Percentiles rank a stretch among this genome's conserved stretches.
phyloP scores from a whole-genome alignment of 164 flowering plant species.

The Akebia trifoliata region DNA sequence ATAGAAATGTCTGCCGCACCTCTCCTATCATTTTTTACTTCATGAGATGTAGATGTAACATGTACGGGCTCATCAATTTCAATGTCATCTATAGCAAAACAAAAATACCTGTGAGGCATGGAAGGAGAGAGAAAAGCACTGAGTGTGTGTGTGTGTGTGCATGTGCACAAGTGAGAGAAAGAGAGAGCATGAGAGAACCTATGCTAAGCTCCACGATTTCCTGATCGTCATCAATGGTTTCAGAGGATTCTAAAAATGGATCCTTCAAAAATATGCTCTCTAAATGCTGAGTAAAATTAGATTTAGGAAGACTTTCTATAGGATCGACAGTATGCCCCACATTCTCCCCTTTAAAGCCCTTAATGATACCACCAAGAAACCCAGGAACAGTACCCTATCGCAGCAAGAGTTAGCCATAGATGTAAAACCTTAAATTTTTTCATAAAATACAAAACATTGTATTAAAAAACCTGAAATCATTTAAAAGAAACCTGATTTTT shows the following conservation, averaged over 20 bases:
- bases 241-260: constrained; percentile 40
- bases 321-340: constrained; percentile 21
- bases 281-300: constrained; percentile 27
- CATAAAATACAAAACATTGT: background rate
- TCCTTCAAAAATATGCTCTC: constrained; percentile 53
- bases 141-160: too few species aligned
- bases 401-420: constrained; percentile 7
- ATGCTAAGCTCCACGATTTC: constrained; percentile 45
- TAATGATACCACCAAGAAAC: constrained; percentile 53
- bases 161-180: too few species aligned
- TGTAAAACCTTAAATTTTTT: constrained; percentile 4
- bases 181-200: constrained; percentile 35
- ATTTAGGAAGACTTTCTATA: constrained; percentile 20
- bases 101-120: background rate
- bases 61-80: constrained; percentile 66
- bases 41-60: constrained; percentile 34
- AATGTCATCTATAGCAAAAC: constrained; percentile 64
- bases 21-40: constrained; percentile 26
- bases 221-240: constrained; percentile 15
- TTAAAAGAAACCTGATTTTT: constrained; percentile 53
- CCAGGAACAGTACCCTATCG: constrained; percentile 41
- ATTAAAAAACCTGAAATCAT: constrained; percentile 1
- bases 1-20: constrained; percentile 25
- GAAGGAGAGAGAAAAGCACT: too few species aligned
- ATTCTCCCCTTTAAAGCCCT: constrained; percentile 55